Conservation (phyloP, 2,329 filamentous ascomycete species). For the Fusarium longipes region DNA sequence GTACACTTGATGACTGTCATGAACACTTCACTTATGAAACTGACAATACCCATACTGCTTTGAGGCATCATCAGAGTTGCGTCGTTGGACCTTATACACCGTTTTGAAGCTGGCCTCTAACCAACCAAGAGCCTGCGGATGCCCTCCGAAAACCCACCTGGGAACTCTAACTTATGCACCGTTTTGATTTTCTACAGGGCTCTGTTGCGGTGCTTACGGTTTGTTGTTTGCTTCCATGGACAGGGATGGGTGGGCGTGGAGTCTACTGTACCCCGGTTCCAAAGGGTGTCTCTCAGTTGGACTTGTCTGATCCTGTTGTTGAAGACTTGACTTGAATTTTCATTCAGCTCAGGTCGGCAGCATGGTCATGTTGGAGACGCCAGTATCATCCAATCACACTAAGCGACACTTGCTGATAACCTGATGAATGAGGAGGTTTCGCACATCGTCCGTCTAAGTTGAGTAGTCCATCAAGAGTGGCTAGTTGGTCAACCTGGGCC, state of each 20-base stretch:
- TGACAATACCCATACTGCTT: not conserved
- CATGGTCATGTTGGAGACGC: conserved; percentile 2
- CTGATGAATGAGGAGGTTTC: conserved; percentile 19
- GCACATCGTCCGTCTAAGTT: conserved; percentile 10
- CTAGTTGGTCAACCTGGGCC: not conserved
- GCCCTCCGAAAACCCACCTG: conserved; percentile 17
- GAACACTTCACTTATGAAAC: not conserved
- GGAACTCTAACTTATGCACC: conserved; percentile 31
- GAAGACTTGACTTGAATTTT: conserved; percentile 5
- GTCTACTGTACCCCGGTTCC: conserved; percentile 20
- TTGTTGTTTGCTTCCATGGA: conserved; percentile 15
- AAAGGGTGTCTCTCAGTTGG: conserved; percentile 23
- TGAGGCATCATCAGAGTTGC: conserved; percentile 12
- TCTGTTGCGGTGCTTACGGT: conserved; percentile 6
- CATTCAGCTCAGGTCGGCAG: conserved; percentile 11
- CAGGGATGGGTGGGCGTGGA: conserved; percentile 35
- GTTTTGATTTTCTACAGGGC: conserved; percentile 9
- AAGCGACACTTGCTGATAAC: conserved; percentile 20
- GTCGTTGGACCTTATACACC: conserved; percentile 4
- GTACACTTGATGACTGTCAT: not conserved
- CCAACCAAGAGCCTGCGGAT: conserved; percentile 30
- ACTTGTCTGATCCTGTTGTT: conserved; percentile 23
- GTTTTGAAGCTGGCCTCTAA: not conserved
- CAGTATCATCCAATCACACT: conserved; percentile 19
- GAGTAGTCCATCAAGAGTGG: conserved; percentile 7